phyloP scores from a whole-genome alignment of 2,329 filamentous ascomycete species.

The Colletotrichum simmondsii region DNA sequence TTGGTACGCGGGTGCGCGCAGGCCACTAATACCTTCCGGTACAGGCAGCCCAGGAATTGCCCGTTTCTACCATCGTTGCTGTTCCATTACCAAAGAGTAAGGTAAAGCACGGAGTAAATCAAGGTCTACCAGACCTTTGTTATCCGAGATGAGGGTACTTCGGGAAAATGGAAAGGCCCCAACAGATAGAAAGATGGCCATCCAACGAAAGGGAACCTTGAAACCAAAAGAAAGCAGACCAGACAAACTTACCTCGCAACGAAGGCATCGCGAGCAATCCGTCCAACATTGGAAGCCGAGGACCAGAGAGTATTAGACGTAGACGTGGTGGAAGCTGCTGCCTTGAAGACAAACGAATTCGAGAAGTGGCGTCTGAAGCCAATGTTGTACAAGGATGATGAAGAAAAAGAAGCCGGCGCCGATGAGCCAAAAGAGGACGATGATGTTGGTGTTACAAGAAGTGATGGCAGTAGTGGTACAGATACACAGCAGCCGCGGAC shows the following conservation, averaged over 20 bases:
- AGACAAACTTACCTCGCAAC: conserved; percentile 11
- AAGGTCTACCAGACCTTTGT: background rate
- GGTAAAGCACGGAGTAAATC: background rate
- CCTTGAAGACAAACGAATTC: background rate
- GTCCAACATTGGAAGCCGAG: background rate
- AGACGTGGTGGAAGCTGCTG: background rate
- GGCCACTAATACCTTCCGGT: conserved; percentile 16
- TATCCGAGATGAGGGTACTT: conserved; percentile 4
- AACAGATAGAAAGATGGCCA: background rate
- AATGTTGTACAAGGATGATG: conserved; percentile 19
- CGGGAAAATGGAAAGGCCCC: background rate
- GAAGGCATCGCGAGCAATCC: conserved; percentile 10
- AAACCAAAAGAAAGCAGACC: background rate
- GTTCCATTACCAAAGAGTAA: background rate
- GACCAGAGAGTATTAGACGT: conserved; percentile 5
- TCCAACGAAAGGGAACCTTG: background rate
- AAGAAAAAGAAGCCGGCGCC: background rate
- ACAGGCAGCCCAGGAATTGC: background rate
- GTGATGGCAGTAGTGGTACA: background rate
- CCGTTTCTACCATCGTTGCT: background rate
- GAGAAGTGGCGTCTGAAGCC: conserved; percentile 17
- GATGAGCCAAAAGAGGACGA: background rate
- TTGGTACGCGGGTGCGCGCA: background rate
- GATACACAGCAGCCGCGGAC: conserved; percentile 9
- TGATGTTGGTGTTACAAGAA: background rate